Conservation (phyloP, 192 early-diverging fungal species). For the Allomyces macrogynus region DNA sequence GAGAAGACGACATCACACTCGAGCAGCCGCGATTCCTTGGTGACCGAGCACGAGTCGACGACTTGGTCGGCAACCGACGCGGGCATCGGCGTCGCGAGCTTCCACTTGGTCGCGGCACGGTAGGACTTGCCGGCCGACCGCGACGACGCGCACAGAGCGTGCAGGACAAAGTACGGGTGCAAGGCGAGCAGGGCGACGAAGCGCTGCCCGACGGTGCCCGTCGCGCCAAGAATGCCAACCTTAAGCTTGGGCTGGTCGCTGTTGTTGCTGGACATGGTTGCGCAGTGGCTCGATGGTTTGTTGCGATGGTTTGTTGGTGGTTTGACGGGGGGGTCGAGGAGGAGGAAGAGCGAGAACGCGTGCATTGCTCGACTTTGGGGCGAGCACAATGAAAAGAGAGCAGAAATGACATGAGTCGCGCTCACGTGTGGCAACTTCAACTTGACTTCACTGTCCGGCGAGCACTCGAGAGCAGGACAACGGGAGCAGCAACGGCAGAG, state of each 20-base stretch:
- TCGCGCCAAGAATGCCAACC: constrained; percentile 87
- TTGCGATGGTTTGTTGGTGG: no score
- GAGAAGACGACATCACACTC: constrained; percentile 86
- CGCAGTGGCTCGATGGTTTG: not conserved
- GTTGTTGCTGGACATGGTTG: not conserved
- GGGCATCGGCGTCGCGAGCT: constrained; percentile 62
- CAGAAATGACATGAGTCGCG: no score
- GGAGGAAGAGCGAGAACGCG: no score
- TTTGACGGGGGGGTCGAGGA: no score
- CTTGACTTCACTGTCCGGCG: no score
- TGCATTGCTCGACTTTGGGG: no score
- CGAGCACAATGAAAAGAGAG: no score
- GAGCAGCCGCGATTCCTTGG: constrained; percentile 27
- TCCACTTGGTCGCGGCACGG: constrained; percentile 64
- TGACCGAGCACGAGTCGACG: constrained; percentile 45
- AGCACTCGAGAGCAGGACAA: no score
- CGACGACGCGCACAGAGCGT: constrained; percentile 76
- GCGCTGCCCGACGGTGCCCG: constrained; percentile 94
- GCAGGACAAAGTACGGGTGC: constrained; percentile 72
- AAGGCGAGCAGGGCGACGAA: constrained; percentile 74
- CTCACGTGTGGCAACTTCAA: no score
- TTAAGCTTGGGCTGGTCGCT: constrained; percentile 2
- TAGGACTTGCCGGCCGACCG: constrained; percentile 79
- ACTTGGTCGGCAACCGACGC: constrained; percentile 24
- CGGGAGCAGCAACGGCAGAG: no score